Evolutionary conservation across 2,329 filamentous ascomycete species (phyloP).

Genomic region (Trichoderma sp.): DNA sequence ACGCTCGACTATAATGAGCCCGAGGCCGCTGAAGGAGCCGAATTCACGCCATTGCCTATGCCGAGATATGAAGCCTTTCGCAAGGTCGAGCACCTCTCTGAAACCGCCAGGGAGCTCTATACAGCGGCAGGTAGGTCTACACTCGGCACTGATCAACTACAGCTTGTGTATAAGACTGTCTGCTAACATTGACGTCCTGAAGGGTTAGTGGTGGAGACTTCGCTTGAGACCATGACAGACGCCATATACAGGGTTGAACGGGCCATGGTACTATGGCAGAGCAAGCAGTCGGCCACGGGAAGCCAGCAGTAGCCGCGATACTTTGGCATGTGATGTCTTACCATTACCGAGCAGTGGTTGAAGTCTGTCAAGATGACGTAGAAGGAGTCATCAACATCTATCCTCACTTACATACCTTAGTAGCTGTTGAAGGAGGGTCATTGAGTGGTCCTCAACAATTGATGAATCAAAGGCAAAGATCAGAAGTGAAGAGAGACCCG

Average conservation of each 20-base stretch:
- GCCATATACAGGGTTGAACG: conserved; percentile 47
- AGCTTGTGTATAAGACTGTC: not conserved
- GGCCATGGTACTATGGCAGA: conserved; percentile 42
- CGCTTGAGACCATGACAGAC: conserved; percentile 40
- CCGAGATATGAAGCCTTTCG: conserved; percentile 40
- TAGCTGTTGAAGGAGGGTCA: not conserved
- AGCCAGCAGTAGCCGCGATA: not conserved
- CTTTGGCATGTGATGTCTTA: not conserved
- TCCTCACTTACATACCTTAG: no score
- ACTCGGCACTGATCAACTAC: not conserved
- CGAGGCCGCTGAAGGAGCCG: conserved; percentile 1
- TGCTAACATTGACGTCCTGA: not conserved
- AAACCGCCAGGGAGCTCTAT: conserved; percentile 40
- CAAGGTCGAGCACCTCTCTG: conserved; percentile 39
- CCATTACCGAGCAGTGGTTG: no score
- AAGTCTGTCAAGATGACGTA: not conserved
- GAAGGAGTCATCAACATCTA: not conserved
- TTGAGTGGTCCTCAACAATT: no score
- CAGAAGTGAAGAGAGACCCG: not conserved
- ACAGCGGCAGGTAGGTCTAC: conserved; percentile 38
- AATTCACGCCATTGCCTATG: not conserved
- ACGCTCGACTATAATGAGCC: conserved; percentile 26
- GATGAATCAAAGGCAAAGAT: not conserved
- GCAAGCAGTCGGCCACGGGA: conserved; percentile 5
- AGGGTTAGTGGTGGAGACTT: conserved; percentile 41